Conservation (phyloP, 805 yeast species). For the Sungouiozyma intestinalis region DNA sequence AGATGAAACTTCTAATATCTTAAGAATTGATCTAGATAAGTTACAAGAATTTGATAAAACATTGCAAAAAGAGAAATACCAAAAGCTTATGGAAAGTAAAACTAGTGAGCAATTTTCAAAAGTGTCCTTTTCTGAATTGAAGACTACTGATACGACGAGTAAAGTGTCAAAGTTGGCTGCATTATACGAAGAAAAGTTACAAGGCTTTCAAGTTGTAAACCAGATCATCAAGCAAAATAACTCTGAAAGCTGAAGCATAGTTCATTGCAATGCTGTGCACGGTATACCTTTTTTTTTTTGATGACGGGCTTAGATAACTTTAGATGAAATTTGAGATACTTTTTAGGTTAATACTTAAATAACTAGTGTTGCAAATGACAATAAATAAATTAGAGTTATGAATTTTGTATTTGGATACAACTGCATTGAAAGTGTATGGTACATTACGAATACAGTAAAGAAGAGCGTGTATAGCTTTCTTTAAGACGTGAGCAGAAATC, state of each 20-base stretch:
- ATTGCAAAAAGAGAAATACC: slow-evolving; percentile 9
- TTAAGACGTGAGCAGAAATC: too few relatives aligned
- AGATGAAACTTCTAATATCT: slow-evolving; percentile 2
- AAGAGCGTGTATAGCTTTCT: too few relatives aligned
- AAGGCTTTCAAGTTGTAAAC: slow-evolving; percentile 29
- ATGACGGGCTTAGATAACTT: too few relatives aligned
- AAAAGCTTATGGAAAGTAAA: slow-evolving; percentile 5
- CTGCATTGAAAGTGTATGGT: background rate
- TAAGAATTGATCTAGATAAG: slow-evolving; percentile 8
- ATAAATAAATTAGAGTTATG: slow-evolving; percentile 3
- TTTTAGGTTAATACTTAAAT: background rate
- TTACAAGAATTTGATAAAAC: slow-evolving; percentile 23
- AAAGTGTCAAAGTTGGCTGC: slow-evolving; percentile 55
- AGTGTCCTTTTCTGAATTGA: slow-evolving; percentile 32
- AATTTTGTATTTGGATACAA: background rate
- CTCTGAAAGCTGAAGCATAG: background rate
- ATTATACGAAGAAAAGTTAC: slow-evolving; percentile 49
- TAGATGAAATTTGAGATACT: too few relatives aligned
- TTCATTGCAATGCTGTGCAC: too few relatives aligned
- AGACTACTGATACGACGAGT: slow-evolving; percentile 47
- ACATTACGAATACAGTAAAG: too few relatives aligned
- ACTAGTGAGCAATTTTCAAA: slow-evolving; percentile 18
- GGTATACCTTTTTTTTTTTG: background rate
- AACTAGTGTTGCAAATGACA: background rate
- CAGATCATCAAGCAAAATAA: slow-evolving; percentile 19